These are phyloP conservation scores for Vanrija sp. DNA, from an alignment of 1,284 basidiomycete species.

Conservation along the genomic window DNA sequence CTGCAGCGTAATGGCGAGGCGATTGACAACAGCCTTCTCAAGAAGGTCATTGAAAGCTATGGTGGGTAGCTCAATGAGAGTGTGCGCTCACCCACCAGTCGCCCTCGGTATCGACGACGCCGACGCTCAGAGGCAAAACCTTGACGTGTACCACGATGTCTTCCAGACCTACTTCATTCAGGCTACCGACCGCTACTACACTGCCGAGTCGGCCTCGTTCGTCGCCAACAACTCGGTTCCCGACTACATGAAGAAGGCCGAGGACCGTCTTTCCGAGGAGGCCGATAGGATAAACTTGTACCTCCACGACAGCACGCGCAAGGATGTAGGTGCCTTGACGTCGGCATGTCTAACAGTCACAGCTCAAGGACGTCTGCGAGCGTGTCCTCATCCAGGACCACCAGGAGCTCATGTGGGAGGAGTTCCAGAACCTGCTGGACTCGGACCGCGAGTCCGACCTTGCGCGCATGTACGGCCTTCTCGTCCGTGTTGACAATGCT, in stretches of 20 bases:
- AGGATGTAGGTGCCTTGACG: constrained; percentile 52
- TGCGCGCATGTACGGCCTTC: constrained; percentile 88
- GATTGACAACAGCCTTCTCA: constrained; percentile 89
- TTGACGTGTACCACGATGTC: constrained; percentile 90
- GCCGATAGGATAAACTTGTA: constrained; percentile 94
- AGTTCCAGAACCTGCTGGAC: constrained; percentile 88
- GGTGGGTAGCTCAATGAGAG: constrained; percentile 37
- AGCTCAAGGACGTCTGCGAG: constrained; percentile 85
- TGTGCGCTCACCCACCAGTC: constrained; percentile 52
- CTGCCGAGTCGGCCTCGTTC: constrained; percentile 83
- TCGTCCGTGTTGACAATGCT: constrained; percentile 83
- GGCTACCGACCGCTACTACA: constrained; percentile 88
- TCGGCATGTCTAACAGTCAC: neutral
- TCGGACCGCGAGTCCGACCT: constrained; percentile 91
- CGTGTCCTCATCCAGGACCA: constrained; percentile 88
- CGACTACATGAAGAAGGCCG: constrained; percentile 96
- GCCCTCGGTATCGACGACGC: constrained; percentile 89
- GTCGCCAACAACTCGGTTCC: constrained; percentile 85
- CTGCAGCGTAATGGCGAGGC: constrained; percentile 91
- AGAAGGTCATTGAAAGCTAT: constrained; percentile 94
- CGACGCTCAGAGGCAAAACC: constrained; percentile 56
- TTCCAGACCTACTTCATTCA: constrained; percentile 87
- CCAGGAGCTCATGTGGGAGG: constrained; percentile 83
- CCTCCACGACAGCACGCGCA: constrained; percentile 81
- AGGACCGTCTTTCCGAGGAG: constrained; percentile 87